Conservation (phyloP, 1,284 basidiomycete species). For the Meripilus lineatus region DNA sequence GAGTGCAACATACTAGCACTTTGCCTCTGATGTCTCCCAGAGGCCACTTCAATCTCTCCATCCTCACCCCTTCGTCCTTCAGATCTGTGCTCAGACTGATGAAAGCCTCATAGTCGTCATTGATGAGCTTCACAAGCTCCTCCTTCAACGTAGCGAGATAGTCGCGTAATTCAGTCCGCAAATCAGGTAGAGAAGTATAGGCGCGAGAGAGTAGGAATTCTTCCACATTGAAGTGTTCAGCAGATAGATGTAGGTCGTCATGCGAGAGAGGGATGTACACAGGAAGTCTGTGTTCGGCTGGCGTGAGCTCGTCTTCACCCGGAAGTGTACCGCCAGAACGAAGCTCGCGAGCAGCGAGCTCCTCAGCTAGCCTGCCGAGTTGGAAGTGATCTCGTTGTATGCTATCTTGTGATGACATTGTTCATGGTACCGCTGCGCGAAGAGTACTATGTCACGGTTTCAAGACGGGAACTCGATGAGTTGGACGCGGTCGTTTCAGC, state of each 20-base stretch:
- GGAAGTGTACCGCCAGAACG: slow-evolving; percentile 15
- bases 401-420: no score
- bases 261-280: slow-evolving; percentile 77
- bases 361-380: slow-evolving; percentile 68
- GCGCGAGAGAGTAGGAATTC: slow-evolving; percentile 85
- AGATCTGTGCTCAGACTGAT: slow-evolving; percentile 91
- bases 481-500: no score
- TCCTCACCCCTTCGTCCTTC: slow-evolving; percentile 72
- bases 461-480: no score
- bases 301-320: slow-evolving; percentile 8
- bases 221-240: slow-evolving; percentile 75
- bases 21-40: slow-evolving; percentile 58
- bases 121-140: slow-evolving; percentile 92
- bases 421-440: no score
- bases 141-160: slow-evolving; percentile 84
- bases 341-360: slow-evolving; percentile 57
- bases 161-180: slow-evolving; percentile 81
- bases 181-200: slow-evolving; percentile 82
- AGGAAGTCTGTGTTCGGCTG: slow-evolving; percentile 53
- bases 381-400: slow-evolving; percentile 60
- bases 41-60: slow-evolving; percentile 65
- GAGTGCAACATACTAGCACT: slow-evolving; percentile 56
- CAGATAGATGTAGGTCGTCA: slow-evolving; percentile 66
- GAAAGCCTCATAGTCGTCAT: slow-evolving; percentile 97
- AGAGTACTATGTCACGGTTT: no score